Conservation (phyloP, 2,329 filamentous ascomycete species). For the Apiospora phragmitis region DNA sequence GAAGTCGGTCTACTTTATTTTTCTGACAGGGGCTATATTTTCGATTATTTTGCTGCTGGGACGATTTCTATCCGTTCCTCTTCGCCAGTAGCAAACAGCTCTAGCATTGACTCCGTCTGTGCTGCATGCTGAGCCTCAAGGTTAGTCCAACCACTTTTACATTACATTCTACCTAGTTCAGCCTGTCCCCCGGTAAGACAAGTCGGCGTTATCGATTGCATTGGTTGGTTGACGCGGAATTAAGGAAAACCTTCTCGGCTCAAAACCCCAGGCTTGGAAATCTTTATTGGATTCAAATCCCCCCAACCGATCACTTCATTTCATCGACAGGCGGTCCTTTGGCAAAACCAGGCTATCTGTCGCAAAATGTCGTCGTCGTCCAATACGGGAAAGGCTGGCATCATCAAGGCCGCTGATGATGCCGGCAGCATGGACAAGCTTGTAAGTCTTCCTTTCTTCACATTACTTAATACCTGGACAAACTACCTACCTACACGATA, state of each 20-base stretch:
- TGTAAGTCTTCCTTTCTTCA: slow-evolving; percentile 46
- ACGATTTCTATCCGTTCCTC: not conserved
- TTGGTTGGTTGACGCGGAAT: slow-evolving; percentile 2
- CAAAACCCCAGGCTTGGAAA: slow-evolving; percentile 4
- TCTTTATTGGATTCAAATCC: slow-evolving; percentile 1
- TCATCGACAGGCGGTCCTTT: slow-evolving; percentile 7
- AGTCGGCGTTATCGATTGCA: slow-evolving; percentile 11
- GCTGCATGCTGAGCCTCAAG: not conserved
- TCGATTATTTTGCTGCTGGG: not conserved
- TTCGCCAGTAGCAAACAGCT: not conserved
- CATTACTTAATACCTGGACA: slow-evolving; percentile 1
- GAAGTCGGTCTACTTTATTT: not conserved
- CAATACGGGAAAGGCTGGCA: slow-evolving; percentile 52
- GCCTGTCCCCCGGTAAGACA: slow-evolving; percentile 7
- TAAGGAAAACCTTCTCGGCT: slow-evolving; percentile 11
- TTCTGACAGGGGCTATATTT: not conserved
- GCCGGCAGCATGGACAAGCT: slow-evolving; percentile 57
- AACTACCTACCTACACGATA: not conserved
- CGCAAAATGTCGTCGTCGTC: slow-evolving; percentile 18
- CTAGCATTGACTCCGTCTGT: not conserved
- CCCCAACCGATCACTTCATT: slow-evolving; percentile 7
- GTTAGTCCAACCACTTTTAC: not conserved
- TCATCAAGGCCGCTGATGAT: slow-evolving; percentile 55
- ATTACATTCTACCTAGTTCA: slow-evolving; percentile 5
- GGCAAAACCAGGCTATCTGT: slow-evolving; percentile 4